These are phyloP conservation scores for Sclerotinia minor DNA, from an alignment of 2,329 filamentous ascomycete species.

Conservation along the genomic window DNA sequence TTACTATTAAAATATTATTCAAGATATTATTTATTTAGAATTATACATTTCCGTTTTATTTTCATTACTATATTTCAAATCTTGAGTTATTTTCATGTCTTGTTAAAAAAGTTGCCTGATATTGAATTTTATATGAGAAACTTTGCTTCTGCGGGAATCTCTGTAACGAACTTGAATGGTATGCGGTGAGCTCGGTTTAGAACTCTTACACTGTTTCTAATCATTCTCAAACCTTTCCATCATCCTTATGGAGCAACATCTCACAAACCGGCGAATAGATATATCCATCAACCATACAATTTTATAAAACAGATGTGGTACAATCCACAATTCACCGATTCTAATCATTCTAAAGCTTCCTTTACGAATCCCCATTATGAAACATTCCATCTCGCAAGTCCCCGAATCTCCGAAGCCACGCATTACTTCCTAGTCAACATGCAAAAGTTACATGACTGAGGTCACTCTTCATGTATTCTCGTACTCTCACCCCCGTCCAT, in stretches of 20 bases:
- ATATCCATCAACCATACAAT: not conserved
- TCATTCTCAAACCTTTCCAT: slow-evolving; percentile 1
- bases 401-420: slow-evolving; percentile 24
- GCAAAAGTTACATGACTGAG: slow-evolving; percentile 13
- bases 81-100: no score
- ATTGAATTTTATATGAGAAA: no score
- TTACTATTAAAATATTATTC: no score
- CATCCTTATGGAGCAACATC: not conserved
- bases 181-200: no score
- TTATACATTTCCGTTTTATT: no score
- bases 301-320: not conserved
- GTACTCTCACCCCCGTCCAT: not conserved
- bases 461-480: slow-evolving; percentile 9
- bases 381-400: slow-evolving; percentile 20
- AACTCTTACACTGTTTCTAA: not conserved
- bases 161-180: no score
- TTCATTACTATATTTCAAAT: no score
- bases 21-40: no score
- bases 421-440: slow-evolving; percentile 6
- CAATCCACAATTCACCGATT: slow-evolving; percentile 8
- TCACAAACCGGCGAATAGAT: not conserved
- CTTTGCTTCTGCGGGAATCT: no score
- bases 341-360: slow-evolving; percentile 20
- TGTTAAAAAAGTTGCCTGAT: no score
- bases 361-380: not conserved